These are phyloP conservation scores for Podaxis sp. DNA, from an alignment of 768 basidiomycete genomes.

Conservation along the genomic window DNA sequence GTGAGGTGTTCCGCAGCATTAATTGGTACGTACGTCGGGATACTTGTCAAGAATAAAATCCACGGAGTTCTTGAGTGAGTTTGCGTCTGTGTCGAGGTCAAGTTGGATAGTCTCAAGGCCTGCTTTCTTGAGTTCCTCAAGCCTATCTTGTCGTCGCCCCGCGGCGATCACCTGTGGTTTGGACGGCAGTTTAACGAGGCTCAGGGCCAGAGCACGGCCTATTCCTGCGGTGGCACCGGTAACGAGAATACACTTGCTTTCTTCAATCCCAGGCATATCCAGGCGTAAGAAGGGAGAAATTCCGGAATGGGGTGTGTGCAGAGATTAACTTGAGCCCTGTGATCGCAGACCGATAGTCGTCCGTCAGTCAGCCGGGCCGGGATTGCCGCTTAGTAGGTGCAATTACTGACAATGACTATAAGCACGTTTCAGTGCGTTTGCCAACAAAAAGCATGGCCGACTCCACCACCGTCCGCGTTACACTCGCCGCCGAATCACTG, in stretches of 20 bases:
- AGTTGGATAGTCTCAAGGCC: conserved; percentile 41
- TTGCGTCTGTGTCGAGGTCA: conserved; percentile 39
- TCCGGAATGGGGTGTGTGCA: neutral
- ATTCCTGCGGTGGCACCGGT: conserved; percentile 60
- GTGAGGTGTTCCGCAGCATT: neutral
- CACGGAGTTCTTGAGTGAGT: conserved; percentile 38
- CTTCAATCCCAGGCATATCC: conserved; percentile 37
- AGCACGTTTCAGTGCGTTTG: neutral
- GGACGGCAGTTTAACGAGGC: conserved; percentile 44
- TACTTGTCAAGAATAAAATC: conserved; percentile 39
- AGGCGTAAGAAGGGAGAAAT: neutral
- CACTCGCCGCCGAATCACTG: conserved; percentile 3
- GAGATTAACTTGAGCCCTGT: neutral
- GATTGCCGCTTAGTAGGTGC: neutral
- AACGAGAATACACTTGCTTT: conserved; percentile 50
- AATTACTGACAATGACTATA: neutral
- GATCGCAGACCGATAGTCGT: neutral
- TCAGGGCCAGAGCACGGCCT: conserved; percentile 53
- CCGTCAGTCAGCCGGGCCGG: neutral
- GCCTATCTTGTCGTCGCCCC: conserved; percentile 51
- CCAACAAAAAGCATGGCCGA: neutral
- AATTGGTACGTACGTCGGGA: conserved; percentile 41
- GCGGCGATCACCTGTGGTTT: conserved; percentile 48
- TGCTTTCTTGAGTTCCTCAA: conserved; percentile 43
- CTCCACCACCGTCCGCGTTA: neutral